A percentile compares a stretch with the other conserved stretches of the same genome.
phyloP scores from a whole-genome alignment of 768 basidiomycete species.

The Rhodocollybia butyracea region DNA sequence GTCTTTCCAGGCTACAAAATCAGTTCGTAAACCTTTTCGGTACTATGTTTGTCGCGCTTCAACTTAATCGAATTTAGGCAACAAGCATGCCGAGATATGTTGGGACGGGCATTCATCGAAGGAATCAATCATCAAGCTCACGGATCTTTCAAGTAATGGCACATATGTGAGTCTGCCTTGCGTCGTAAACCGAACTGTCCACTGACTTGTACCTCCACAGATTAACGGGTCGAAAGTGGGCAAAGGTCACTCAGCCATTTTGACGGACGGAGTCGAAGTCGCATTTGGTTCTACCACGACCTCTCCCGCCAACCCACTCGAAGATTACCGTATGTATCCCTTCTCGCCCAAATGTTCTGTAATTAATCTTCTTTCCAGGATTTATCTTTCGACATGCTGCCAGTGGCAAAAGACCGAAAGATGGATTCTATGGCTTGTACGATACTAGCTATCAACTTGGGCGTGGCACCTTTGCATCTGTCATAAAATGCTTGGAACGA shows the following conservation, averaged over 20 bases:
- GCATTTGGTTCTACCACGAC: constrained; percentile 67
- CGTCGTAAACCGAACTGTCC: background rate
- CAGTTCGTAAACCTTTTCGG: constrained; percentile 29
- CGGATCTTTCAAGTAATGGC: constrained; percentile 68
- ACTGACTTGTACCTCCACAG: constrained; percentile 29
- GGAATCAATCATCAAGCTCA: constrained; percentile 43
- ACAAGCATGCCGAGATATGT: constrained; percentile 51
- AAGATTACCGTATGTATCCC: constrained; percentile 71
- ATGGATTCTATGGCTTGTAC: constrained; percentile 62
- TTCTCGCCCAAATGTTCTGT: background rate
- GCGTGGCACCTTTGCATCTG: constrained; percentile 89
- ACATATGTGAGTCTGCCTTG: constrained; percentile 50
- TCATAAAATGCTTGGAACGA: constrained; percentile 76
- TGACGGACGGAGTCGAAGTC: constrained; percentile 83
- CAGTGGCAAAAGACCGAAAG: constrained; percentile 35
- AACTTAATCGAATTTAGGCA: constrained; percentile 33
- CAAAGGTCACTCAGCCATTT: constrained; percentile 47
- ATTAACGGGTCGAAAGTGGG: constrained; percentile 68
- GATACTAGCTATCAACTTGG: constrained; percentile 74
- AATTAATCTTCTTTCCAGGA: constrained; percentile 36
- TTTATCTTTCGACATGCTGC: constrained; percentile 72
- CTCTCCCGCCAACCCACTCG: constrained; percentile 39
- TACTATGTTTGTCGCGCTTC: background rate
- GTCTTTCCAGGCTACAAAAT: constrained; percentile 19
- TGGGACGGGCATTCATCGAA: constrained; percentile 54